A percentile compares a stretch with the other conserved stretches of the same genome.
phyloP scores from a whole-genome alignment of 148 eudicot genomes.

The Amaranthus hypochondriacus region DNA sequence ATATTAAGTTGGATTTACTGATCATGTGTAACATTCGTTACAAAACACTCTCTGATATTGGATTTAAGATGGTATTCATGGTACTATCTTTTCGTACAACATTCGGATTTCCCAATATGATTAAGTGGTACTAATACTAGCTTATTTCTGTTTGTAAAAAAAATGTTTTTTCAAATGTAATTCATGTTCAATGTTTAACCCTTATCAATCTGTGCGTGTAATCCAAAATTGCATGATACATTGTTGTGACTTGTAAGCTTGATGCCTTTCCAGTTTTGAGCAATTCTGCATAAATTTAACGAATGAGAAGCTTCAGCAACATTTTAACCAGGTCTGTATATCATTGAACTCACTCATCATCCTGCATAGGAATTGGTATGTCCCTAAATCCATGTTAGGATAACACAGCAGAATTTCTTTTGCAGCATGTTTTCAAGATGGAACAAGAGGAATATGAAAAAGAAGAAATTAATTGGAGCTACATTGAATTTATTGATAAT shows the following conservation, averaged over 20 bases:
- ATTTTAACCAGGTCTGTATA: constrained; percentile 79
- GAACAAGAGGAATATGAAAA: constrained; percentile 99
- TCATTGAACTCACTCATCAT: constrained; percentile 4
- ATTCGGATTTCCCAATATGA: no score
- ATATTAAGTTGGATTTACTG: neutral
- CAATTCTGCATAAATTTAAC: constrained; percentile 98
- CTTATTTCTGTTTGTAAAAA: no score
- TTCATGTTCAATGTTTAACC: neutral
- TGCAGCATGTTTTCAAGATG: constrained; percentile 98
- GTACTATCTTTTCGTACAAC: no score
- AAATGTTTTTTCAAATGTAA: neutral
- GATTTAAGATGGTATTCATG: no score
- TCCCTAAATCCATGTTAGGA: constrained; percentile 6
- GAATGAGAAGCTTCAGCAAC: constrained; percentile 99
- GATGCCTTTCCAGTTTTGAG: constrained; percentile 73
- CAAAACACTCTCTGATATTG: neutral
- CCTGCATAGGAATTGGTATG: constrained; percentile 4
- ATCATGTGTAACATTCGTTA: neutral
- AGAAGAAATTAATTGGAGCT: constrained; percentile 98
- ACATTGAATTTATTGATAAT: constrained; percentile 96
- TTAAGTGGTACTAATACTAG: no score
- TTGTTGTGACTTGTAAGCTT: constrained; percentile 14
- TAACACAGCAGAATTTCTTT: constrained; percentile 12
- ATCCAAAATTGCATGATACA: constrained; percentile 1
- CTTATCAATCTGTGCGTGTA: neutral